A percentile compares a stretch with the other conserved stretches of the same genome.
Evolutionary conservation across 768 basidiomycete genomes (phyloP).

Genomic region (Boletus rubropictus): DNA sequence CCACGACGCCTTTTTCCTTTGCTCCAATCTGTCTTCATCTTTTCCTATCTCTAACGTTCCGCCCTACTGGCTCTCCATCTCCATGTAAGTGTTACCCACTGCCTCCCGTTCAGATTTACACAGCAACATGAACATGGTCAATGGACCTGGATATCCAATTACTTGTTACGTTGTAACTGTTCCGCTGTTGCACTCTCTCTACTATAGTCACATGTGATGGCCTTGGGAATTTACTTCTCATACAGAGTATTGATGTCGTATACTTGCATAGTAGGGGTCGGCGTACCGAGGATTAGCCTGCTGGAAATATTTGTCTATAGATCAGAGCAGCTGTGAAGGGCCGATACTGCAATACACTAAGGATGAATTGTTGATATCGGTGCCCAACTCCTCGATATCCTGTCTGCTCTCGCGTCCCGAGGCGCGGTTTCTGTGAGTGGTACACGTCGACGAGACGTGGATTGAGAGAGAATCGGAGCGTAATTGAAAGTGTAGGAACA

Average conservation of each 20-base stretch:
- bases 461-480: neutral
- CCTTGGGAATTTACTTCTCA: conserved; percentile 1
- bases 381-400: conserved; percentile 20
- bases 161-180: conserved; percentile 50
- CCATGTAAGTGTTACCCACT: conserved; percentile 28
- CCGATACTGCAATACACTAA: too few relatives aligned
- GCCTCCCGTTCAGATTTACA: conserved; percentile 25
- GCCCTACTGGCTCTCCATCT: conserved; percentile 14
- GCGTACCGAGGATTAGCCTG: neutral
- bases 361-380: conserved; percentile 25
- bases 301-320: conserved; percentile 1
- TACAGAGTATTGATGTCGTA: neutral
- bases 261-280: neutral
- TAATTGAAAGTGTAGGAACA: conserved; percentile 9
- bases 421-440: too few relatives aligned
- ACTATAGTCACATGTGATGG: conserved; percentile 10
- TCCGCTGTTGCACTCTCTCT: conserved; percentile 10
- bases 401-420: conserved; percentile 21
- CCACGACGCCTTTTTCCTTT: conserved; percentile 1
- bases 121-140: conserved; percentile 38
- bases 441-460: too few relatives aligned
- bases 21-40: conserved; percentile 18
- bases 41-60: conserved; percentile 15
- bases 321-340: conserved; percentile 14
- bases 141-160: conserved; percentile 51